Evolutionary conservation across 2,329 filamentous ascomycete species (phyloP).

Genomic region (Verticillium tricorpus): DNA sequence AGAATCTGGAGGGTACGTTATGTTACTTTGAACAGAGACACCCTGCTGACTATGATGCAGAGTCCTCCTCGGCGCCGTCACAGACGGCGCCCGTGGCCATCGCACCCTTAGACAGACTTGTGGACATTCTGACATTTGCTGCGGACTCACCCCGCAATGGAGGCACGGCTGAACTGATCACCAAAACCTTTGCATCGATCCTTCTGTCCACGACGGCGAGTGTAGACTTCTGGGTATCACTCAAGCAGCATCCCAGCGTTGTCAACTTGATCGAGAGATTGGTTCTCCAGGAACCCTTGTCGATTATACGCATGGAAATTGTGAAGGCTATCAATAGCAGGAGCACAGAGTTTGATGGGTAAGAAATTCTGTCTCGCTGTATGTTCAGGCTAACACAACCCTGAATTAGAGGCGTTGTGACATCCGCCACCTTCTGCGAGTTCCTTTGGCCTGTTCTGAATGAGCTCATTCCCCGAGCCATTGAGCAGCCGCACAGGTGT

Average conservation of each 20-base stretch:
- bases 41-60: conserved; percentile 17
- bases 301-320: conserved; percentile 29
- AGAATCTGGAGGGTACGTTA: conserved; percentile 48
- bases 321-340: conserved; percentile 27
- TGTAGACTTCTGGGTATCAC: conserved; percentile 31
- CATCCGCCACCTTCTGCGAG: conserved; percentile 32
- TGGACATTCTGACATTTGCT: conserved; percentile 21
- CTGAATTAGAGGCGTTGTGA: conserved; percentile 19
- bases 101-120: conserved; percentile 23
- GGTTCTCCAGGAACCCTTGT: conserved; percentile 31
- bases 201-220: conserved; percentile 34
- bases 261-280: conserved; percentile 26
- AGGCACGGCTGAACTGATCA: conserved; percentile 14
- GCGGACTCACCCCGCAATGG: conserved; percentile 6
- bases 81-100: not conserved
- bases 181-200: conserved; percentile 31
- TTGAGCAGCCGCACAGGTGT: conserved; percentile 26
- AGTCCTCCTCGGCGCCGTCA: conserved; percentile 10
- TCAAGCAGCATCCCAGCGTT: conserved; percentile 22
- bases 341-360: conserved; percentile 8
- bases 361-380: conserved; percentile 8
- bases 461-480: conserved; percentile 30
- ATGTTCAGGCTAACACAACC: conserved; percentile 8
- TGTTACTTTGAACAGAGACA: too few species aligned
- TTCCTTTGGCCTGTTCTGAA: conserved; percentile 44